A percentile compares a stretch with the other conserved stretches of the same genome.
Conservation (phyloP, 2,329 filamentous ascomycete genomes). For the Penicillium sp. region DNA sequence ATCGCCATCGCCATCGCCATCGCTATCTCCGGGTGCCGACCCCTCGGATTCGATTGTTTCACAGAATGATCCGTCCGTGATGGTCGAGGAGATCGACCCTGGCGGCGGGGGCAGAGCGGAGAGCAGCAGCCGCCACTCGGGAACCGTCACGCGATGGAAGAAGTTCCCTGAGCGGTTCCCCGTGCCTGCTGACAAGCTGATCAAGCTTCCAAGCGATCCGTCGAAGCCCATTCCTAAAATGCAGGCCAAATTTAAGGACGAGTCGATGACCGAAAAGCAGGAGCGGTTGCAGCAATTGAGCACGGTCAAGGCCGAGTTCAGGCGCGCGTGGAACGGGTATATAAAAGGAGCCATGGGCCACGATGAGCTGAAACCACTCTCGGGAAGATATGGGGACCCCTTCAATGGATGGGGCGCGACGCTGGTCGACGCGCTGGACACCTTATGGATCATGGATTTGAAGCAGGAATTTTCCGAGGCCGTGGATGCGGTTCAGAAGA, state of each 20-base stretch:
- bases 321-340: slow-evolving; percentile 80
- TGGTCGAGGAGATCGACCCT: slow-evolving; percentile 29
- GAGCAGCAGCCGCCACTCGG: slow-evolving; percentile 26
- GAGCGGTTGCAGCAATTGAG: slow-evolving; percentile 64
- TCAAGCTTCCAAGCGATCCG: slow-evolving; percentile 69
- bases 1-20: no score
- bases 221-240: slow-evolving; percentile 71
- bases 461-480: slow-evolving; percentile 77
- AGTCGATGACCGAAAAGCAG: slow-evolving; percentile 58
- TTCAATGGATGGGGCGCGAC: slow-evolving; percentile 93
- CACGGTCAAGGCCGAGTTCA: slow-evolving; percentile 69
- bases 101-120: slow-evolving; percentile 37
- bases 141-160: slow-evolving; percentile 63
- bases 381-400: slow-evolving; percentile 66
- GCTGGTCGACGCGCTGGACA: slow-evolving; percentile 76
- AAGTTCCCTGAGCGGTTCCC: slow-evolving; percentile 76
- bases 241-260: slow-evolving; percentile 67
- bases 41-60: no score
- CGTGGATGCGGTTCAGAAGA: slow-evolving; percentile 63
- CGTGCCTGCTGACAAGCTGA: slow-evolving; percentile 66
- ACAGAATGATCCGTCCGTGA: no score
- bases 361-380: slow-evolving; percentile 77
- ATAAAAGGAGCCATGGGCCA: slow-evolving; percentile 75
- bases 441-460: slow-evolving; percentile 81
- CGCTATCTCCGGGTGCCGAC: no score